Evolutionary conservation across 805 yeast species (phyloP).

Genomic region (Naumovozyma baii): DNA sequence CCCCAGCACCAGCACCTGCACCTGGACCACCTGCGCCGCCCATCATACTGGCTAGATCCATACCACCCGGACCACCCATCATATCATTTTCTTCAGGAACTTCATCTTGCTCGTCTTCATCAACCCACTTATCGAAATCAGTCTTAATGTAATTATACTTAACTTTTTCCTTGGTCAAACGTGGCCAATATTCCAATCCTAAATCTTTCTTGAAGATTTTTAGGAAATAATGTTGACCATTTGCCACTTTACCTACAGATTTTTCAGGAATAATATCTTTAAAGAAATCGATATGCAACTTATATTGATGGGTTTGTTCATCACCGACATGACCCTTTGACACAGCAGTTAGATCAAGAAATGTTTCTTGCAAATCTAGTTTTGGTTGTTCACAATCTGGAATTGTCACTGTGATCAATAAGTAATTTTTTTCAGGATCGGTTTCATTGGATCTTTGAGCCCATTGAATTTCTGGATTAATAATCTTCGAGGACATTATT

Average conservation of each 20-base stretch:
- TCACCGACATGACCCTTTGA: conserved; percentile 40
- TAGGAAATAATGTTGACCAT: conserved; percentile 47
- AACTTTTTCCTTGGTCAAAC: conserved; percentile 78
- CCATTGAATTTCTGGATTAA: conserved; percentile 64
- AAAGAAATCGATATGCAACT: conserved; percentile 62
- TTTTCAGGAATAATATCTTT: conserved; percentile 61
- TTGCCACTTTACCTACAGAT: conserved; percentile 43
- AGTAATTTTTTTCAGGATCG: conserved; percentile 62
- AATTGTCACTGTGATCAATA: conserved; percentile 65
- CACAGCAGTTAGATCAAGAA: conserved; percentile 38
- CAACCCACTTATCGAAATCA: conserved; percentile 96
- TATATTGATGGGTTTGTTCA: conserved; percentile 38
- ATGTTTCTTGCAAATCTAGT: conserved; percentile 48
- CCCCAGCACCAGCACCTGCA: conserved; percentile 31
- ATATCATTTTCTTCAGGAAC: conserved; percentile 32
- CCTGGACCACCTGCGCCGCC: conserved; percentile 34
- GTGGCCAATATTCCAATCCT: conserved; percentile 85
- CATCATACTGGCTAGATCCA: conserved; percentile 17
- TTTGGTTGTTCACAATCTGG: conserved; percentile 58
- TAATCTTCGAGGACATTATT: conserved; percentile 3
- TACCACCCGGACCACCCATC: conserved; percentile 24
- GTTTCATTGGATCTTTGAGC: conserved; percentile 87
- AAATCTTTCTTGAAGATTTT: conserved; percentile 61
- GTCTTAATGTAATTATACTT: conserved; percentile 78
- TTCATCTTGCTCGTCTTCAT: conserved; percentile 93